These are phyloP conservation scores for Cenchrus americanus DNA, from an alignment of 176 grass and related monocot species.

Conservation along the genomic window DNA sequence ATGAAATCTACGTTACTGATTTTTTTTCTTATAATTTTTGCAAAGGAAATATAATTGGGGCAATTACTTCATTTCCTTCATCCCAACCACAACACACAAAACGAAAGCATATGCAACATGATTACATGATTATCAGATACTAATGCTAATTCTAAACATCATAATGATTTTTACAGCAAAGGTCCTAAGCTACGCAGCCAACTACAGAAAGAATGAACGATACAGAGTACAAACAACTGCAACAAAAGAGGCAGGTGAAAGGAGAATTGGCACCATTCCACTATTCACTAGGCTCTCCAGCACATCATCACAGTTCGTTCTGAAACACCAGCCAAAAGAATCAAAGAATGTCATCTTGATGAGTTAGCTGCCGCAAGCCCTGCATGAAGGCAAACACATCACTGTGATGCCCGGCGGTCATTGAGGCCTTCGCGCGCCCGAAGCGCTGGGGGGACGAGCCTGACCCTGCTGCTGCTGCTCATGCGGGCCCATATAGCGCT, in stretches of 20 bases:
- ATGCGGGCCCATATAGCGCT: slow-evolving; percentile 47
- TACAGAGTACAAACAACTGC: background rate
- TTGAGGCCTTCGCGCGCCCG: background rate
- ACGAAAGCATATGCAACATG: background rate
- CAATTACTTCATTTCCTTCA: background rate
- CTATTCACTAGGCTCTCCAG: background rate
- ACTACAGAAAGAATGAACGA: background rate
- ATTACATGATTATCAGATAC: background rate
- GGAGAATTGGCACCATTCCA: background rate
- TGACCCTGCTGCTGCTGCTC: slow-evolving; percentile 27
- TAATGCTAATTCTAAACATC: background rate
- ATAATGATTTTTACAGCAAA: background rate
- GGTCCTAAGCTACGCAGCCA: background rate
- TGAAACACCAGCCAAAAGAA: background rate
- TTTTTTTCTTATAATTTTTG: background rate
- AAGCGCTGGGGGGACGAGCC: slow-evolving; percentile 1
- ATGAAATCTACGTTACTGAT: background rate
- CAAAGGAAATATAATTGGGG: background rate
- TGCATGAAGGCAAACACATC: background rate
- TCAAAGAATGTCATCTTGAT: background rate
- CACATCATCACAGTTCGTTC: background rate
- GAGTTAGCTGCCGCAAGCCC: background rate
- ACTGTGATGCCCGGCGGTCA: background rate
- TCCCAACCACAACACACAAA: background rate
- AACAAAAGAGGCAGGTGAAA: background rate